These are phyloP conservation scores for Coemansia sp. DNA, from an alignment of 192 early-diverging fungal genomes.

Conservation along the genomic window DNA sequence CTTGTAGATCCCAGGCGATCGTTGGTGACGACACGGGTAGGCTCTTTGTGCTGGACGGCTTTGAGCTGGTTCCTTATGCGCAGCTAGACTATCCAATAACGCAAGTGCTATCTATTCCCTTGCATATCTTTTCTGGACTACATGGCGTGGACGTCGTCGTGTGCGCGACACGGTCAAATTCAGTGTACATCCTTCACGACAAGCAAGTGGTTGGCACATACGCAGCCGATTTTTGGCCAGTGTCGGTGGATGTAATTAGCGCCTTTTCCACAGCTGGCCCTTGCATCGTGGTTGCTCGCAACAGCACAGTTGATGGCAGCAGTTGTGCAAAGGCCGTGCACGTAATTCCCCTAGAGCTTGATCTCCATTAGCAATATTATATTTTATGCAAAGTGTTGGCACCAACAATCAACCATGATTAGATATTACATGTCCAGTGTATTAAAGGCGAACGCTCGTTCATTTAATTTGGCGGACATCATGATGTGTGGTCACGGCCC, in stretches of 20 bases:
- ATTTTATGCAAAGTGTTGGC: not conserved
- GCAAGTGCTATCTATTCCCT: slow-evolving; percentile 27
- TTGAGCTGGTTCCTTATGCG: slow-evolving; percentile 37
- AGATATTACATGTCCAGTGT: not conserved
- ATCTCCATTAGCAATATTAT: not conserved
- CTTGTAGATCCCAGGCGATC: slow-evolving; percentile 25
- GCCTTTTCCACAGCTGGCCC: slow-evolving; percentile 8
- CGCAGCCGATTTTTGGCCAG: slow-evolving; percentile 36
- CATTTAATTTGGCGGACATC: slow-evolving; percentile 4
- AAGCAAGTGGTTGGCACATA: slow-evolving; percentile 26
- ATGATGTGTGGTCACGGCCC: not conserved
- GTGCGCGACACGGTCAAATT: slow-evolving; percentile 41
- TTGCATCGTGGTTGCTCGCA: slow-evolving; percentile 29
- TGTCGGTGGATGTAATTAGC: slow-evolving; percentile 20
- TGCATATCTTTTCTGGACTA: slow-evolving; percentile 8
- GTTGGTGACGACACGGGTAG: slow-evolving; percentile 39
- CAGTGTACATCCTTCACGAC: slow-evolving; percentile 34
- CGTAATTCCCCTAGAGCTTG: slow-evolving; percentile 11
- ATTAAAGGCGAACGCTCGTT: slow-evolving; percentile 2
- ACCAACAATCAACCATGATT: not conserved
- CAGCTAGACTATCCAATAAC: slow-evolving; percentile 35
- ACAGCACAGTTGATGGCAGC: not conserved
- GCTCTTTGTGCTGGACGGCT: slow-evolving; percentile 35
- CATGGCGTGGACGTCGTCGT: slow-evolving; percentile 37
- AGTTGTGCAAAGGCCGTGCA: slow-evolving; percentile 7